Conservation (phyloP, 1,139 yeast species). For the Lizanozyma gosingica region DNA sequence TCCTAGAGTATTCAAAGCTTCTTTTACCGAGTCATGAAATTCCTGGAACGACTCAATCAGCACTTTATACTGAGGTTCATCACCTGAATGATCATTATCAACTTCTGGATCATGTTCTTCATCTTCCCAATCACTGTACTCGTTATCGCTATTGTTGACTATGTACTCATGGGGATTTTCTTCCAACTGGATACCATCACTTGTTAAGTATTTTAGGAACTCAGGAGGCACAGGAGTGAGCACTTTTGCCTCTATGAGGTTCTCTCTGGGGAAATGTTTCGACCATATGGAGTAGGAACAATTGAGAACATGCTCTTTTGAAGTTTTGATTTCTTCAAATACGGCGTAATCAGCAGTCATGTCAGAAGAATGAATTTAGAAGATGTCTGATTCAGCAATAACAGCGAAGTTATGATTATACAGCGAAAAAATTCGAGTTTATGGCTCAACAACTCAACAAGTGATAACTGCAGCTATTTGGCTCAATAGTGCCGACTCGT, state of each 20-base stretch:
- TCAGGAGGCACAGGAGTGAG: conserved; percentile 56
- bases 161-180: conserved; percentile 29
- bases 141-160: conserved; percentile 45
- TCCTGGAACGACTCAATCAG: conserved; percentile 46
- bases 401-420: no score
- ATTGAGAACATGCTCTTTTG: conserved; percentile 45
- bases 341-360: conserved; percentile 11
- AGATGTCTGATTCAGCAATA: no score
- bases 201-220: conserved; percentile 61
- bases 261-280: conserved; percentile 36
- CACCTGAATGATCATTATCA: conserved; percentile 6
- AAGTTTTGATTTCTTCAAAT: conserved; percentile 29
- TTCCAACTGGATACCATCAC: conserved; percentile 64
- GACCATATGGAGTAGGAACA: conserved; percentile 78
- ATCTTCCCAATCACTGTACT: conserved; percentile 66
- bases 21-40: conserved; percentile 45
- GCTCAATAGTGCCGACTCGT: no score
- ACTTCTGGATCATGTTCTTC: conserved; percentile 26
- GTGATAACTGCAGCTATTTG: no score
- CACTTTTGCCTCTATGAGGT: conserved; percentile 42
- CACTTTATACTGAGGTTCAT: conserved; percentile 13
- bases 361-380: no score
- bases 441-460: no score
- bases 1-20: conserved; percentile 33
- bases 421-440: no score